Conservation (phyloP, 352 stramenopile species). For the Phytophthora europaea region DNA sequence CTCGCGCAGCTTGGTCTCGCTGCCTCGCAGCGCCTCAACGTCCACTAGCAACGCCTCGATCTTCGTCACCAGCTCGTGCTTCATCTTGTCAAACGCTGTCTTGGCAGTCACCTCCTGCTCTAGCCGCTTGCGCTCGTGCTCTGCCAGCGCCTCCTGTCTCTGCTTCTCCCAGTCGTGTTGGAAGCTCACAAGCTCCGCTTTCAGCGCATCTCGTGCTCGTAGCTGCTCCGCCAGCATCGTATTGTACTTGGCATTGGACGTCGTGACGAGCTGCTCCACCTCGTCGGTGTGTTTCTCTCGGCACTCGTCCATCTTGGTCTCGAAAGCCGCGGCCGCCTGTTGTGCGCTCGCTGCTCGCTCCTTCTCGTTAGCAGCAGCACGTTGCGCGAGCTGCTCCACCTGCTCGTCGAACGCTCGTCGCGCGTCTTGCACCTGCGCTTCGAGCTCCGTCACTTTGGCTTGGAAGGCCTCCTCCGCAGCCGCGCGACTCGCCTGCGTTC, state of each 20-base stretch:
- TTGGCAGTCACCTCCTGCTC: constrained; percentile 23
- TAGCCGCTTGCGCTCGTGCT: constrained; percentile 34
- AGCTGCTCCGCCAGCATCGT: constrained; percentile 81
- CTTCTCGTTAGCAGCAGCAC: constrained; percentile 26
- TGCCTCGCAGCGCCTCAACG: constrained; percentile 49
- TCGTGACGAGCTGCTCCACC: constrained; percentile 70
- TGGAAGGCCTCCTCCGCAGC: constrained; percentile 51
- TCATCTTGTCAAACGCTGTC: constrained; percentile 53
- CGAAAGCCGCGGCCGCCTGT: constrained; percentile 18
- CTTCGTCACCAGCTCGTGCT: constrained; percentile 65
- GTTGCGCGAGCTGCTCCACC: constrained; percentile 48
- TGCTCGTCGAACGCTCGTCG: constrained; percentile 55
- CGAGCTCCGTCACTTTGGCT: constrained; percentile 50
- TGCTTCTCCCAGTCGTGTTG: constrained; percentile 38
- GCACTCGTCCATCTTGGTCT: constrained; percentile 42
- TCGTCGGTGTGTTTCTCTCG: constrained; percentile 62
- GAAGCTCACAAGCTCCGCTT: constrained; percentile 34
- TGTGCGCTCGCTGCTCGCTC: constrained; percentile 35
- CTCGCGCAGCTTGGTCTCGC: constrained; percentile 58
- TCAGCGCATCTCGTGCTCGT: constrained; percentile 63
- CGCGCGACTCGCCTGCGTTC: constrained; percentile 36
- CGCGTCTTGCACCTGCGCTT: constrained; percentile 48
- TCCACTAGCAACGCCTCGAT: constrained; percentile 73
- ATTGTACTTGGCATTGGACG: constrained; percentile 79
- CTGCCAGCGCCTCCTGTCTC: constrained; percentile 16